A percentile compares a stretch with the other conserved stretches of the same genome.
These are phyloP conservation scores for Corymbia citriodora DNA, from an alignment of 441 rosid genomes.

Conservation along the genomic window DNA sequence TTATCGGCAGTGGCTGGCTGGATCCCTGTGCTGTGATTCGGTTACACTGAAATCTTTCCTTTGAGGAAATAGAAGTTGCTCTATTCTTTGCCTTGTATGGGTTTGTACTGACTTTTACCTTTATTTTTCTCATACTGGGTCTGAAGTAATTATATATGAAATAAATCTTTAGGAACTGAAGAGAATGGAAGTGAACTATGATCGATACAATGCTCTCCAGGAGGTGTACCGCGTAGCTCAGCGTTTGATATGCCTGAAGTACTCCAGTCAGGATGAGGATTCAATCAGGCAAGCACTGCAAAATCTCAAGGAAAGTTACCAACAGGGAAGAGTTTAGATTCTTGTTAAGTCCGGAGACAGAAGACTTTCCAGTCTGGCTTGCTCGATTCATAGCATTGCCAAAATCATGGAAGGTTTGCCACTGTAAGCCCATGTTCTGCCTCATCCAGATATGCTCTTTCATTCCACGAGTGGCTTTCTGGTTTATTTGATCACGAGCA, in stretches of 20 bases:
- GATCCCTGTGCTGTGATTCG: background rate
- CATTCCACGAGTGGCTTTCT: background rate
- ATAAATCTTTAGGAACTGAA: conserved; percentile 41
- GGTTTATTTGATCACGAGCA: background rate
- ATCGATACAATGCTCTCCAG: conserved; percentile 36
- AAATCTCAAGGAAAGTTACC: conserved; percentile 53
- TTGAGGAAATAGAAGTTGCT: background rate
- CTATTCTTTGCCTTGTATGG: background rate
- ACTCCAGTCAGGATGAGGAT: conserved; percentile 59
- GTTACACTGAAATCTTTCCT: background rate
- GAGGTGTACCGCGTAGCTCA: conserved; percentile 54
- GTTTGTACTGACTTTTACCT: background rate
- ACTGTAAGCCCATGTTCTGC: background rate
- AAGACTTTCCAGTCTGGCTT: background rate
- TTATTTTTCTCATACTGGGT: background rate
- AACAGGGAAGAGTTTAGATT: conserved; percentile 30
- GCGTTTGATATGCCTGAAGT: conserved; percentile 63
- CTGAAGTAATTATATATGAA: background rate
- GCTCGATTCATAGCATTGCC: background rate
- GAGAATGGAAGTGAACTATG: conserved; percentile 66
- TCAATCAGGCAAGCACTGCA: conserved; percentile 66
- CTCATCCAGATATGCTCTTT: background rate
- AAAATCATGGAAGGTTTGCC: background rate
- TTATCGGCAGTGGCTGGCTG: background rate
- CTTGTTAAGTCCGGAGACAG: background rate